phyloP scores from a whole-genome alignment of 139 green algal genomes.

The Volvox africanus region DNA sequence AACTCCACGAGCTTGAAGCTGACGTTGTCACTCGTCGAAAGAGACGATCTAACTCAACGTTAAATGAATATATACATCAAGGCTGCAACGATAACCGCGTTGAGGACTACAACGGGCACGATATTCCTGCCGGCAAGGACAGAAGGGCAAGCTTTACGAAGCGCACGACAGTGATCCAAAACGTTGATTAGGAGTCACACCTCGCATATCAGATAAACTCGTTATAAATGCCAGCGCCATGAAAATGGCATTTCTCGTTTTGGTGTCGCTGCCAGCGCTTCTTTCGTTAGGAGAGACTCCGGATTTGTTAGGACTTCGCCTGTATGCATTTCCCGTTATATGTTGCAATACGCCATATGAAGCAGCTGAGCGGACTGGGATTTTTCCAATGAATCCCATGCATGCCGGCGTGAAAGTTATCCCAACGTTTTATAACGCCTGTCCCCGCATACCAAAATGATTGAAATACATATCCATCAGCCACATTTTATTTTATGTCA shows the following conservation, averaged over 20 bases:
- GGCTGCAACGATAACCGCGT: background rate
- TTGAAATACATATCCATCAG: too few relatives aligned
- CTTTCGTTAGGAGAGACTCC: too few relatives aligned
- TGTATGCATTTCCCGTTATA: too few relatives aligned
- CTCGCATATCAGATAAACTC: constrained; percentile 40
- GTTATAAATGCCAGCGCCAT: constrained; percentile 19
- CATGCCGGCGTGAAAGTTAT: too few relatives aligned
- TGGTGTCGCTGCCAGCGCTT: too few relatives aligned
- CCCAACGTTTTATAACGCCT: too few relatives aligned
- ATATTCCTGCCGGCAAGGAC: constrained; percentile 13
- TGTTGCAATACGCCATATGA: too few relatives aligned
- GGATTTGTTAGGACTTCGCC: too few relatives aligned
- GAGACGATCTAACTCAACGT: background rate
- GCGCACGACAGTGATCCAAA: background rate
- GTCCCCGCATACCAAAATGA: too few relatives aligned
- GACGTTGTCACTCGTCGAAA: background rate
- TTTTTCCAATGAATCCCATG: too few relatives aligned
- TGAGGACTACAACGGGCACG: constrained; percentile 16
- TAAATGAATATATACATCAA: constrained; percentile 29
- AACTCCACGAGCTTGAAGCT: background rate
- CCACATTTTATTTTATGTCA: too few relatives aligned
- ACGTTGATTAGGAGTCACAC: background rate
- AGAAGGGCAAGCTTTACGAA: background rate
- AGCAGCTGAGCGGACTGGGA: too few relatives aligned
- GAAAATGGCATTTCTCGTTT: background rate